Evolutionary conservation across 1,284 basidiomycete genomes (phyloP).

Genomic region (Irpex lacteus): DNA sequence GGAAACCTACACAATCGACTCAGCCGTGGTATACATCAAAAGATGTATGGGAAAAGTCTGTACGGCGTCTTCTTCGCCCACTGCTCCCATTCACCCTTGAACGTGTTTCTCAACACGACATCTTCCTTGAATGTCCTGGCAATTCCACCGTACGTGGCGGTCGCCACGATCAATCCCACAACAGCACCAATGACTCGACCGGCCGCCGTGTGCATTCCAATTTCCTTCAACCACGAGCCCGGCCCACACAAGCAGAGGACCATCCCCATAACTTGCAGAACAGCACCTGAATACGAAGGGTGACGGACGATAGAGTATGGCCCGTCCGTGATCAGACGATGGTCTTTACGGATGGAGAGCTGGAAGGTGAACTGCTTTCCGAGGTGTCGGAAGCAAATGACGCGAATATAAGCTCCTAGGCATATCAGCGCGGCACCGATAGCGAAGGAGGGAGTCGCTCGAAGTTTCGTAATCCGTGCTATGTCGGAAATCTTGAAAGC

Average conservation of each 20-base stretch:
- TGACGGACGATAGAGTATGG: slow-evolving; percentile 10
- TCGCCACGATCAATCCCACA: neutral
- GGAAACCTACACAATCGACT: neutral
- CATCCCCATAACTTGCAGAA: neutral
- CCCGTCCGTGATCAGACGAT: slow-evolving; percentile 5
- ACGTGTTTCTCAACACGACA: slow-evolving; percentile 13
- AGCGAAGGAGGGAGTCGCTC: neutral
- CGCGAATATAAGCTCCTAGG: neutral
- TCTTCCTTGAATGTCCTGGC: slow-evolving; percentile 12
- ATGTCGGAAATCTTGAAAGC: too few relatives aligned
- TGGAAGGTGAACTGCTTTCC: slow-evolving; percentile 9
- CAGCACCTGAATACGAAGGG: neutral
- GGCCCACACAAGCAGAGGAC: neutral
- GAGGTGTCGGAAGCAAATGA: slow-evolving; percentile 2
- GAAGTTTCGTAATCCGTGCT: neutral
- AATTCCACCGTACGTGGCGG: neutral
- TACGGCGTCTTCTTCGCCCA: slow-evolving; percentile 16
- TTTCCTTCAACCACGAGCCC: neutral
- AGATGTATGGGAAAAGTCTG: slow-evolving; percentile 13
- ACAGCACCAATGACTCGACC: neutral
- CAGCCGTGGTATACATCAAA: neutral
- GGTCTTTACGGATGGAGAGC: slow-evolving; percentile 4
- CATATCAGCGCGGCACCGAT: slow-evolving; percentile 1
- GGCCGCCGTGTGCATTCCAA: neutral
- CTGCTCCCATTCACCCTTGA: slow-evolving; percentile 13